Evolutionary conservation across 2,329 filamentous ascomycete genomes (phyloP).

Genomic region (Calonectria pauciramosa): DNA sequence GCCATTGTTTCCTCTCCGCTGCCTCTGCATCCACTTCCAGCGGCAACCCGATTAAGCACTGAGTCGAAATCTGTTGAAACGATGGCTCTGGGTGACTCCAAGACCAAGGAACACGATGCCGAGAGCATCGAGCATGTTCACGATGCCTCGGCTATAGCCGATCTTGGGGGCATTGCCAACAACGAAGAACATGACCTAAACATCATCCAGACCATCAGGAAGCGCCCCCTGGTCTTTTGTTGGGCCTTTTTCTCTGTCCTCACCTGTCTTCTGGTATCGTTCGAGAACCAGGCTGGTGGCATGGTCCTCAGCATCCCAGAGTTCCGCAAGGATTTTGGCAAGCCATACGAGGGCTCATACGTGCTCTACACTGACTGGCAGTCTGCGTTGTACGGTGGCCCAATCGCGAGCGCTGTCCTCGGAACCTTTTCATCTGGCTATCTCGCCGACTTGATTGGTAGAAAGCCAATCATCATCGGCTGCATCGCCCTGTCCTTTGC

Average conservation of each 20-base stretch:
- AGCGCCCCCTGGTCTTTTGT: conserved; percentile 20
- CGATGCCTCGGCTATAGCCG: conserved; percentile 18
- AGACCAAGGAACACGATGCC: conserved; percentile 24
- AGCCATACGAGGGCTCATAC: conserved; percentile 23
- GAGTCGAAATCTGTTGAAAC: background rate
- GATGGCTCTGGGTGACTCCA: conserved; percentile 19
- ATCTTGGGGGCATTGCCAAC: conserved; percentile 23
- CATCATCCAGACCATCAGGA: conserved; percentile 22
- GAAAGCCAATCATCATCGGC: conserved; percentile 17
- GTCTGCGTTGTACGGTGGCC: conserved; percentile 24
- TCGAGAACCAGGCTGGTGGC: conserved; percentile 26
- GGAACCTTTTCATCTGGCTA: conserved; percentile 21
- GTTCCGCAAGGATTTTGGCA: conserved; percentile 38
- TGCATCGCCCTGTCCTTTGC: conserved; percentile 31
- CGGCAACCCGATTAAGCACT: background rate
- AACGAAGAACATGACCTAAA: conserved; percentile 28
- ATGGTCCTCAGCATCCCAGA: conserved; percentile 28
- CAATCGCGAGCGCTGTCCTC: conserved; percentile 23
- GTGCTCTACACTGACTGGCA: conserved; percentile 27
- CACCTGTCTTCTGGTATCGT: conserved; percentile 29
- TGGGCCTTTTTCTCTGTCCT: conserved; percentile 30
- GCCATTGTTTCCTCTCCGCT: background rate
- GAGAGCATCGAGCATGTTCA: conserved; percentile 25
- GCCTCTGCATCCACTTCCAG: background rate
- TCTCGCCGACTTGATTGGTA: conserved; percentile 21